Evolutionary conservation across 257 asterid genomes (phyloP), one percentile per base, ranked within the genome.

Genomic region (Plantago major): DNA sequence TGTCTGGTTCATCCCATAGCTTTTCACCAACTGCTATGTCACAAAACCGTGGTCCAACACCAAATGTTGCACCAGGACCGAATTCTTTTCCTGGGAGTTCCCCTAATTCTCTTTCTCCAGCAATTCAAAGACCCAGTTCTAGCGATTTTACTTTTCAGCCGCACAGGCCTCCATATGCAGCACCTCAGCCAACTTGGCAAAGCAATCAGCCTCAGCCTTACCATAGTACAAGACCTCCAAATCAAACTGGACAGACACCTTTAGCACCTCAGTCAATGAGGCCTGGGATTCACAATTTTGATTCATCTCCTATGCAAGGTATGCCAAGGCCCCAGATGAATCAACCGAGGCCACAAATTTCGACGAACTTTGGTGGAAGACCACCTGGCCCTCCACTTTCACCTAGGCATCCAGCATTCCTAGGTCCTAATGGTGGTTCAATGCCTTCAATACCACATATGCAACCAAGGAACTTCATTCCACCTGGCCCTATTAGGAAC

Each of bases 91-190:
- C 79, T 46, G 87, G 78, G 46, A 71, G 73, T 67, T 65, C 76
- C 51, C 69, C 56, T 9, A 67, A 52, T 78, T 67, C 87, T 62
- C 50, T 66, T 71, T 70, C 84, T 55, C 60, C 74, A 45, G 73
- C 74, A 60, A 63, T 67, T 62, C 76, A 78, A 54, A 82, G 87
- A 61, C 92, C 95, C 15, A 76, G 76, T 70, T 76, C 86, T 15
- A 62, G 71, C 60, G 94, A 88, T 78, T 91, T 91, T 63, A 82
- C 94, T 53, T 91, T 88, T 74, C 97, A 73, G 74, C 94, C 94
- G 49, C 93, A 72, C 60, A 78, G 77, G 59, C 88, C 84, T 10
- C 89, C 73, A 16, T 69, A 67, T 78, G 61, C 81, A 38, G 70
- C 73, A 51, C 50, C 83, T 44, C 90, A 72, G 70, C 69, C 61